phyloP scores from a whole-genome alignment of 768 basidiomycete species.

The Tephrocybe sp. region DNA sequence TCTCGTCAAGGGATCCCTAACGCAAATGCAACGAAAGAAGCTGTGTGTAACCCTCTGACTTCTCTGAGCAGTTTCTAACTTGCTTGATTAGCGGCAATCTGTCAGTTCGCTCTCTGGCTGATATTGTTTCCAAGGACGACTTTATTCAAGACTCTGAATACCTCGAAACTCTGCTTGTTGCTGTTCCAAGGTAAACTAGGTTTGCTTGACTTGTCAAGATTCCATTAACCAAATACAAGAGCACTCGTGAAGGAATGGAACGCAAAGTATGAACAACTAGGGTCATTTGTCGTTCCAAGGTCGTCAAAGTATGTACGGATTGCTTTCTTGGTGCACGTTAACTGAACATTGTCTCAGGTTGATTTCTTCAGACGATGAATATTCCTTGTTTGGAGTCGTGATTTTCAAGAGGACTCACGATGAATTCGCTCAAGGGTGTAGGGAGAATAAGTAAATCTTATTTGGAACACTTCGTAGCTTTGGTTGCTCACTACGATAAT shows the following conservation, averaged over 20 bases:
- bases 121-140: constrained; percentile 80
- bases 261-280: constrained; percentile 82
- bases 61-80: constrained; percentile 12
- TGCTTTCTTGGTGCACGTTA: not conserved
- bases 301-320: constrained; percentile 64
- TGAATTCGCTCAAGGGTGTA: constrained; percentile 89
- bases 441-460: constrained; percentile 82
- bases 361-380: constrained; percentile 87
- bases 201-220: constrained; percentile 14
- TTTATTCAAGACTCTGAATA: constrained; percentile 91
- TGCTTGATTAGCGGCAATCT: constrained; percentile 75
- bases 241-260: constrained; percentile 84
- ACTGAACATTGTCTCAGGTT: constrained; percentile 40
- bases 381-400: constrained; percentile 79
- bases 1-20: constrained; percentile 87
- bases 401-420: constrained; percentile 91
- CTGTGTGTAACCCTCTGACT: constrained; percentile 46
- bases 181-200: constrained; percentile 84
- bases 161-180: constrained; percentile 88
- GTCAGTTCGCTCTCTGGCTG: constrained; percentile 84
- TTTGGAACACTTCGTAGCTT: not conserved
- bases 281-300: constrained; percentile 90
- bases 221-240: constrained; percentile 46
- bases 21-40: constrained; percentile 93
- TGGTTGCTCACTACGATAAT: constrained; percentile 1